These are phyloP conservation scores for Hansfordia pulvinata DNA, from an alignment of 2,329 filamentous ascomycete genomes.

Conservation along the genomic window DNA sequence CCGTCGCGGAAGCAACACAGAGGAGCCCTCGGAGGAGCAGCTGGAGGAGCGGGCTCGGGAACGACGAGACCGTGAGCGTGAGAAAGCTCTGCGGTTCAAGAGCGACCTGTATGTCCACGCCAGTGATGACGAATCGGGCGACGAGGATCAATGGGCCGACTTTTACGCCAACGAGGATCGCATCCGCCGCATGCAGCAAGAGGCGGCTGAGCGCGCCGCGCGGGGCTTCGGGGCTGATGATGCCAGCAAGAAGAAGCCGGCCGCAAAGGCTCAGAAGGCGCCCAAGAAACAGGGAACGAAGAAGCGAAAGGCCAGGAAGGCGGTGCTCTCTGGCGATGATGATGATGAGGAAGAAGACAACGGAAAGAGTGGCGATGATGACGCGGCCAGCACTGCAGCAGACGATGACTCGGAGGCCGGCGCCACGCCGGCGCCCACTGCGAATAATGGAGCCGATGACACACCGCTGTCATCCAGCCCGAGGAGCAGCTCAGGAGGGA, in stretches of 20 bases:
- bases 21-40: slow-evolving; percentile 44
- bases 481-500: slow-evolving; percentile 8
- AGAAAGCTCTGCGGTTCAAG: slow-evolving; percentile 70
- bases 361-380: slow-evolving; percentile 7
- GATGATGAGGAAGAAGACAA: slow-evolving; percentile 16
- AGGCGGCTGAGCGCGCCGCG: slow-evolving; percentile 26
- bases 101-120: slow-evolving; percentile 69
- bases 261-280: slow-evolving; percentile 8
- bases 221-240: slow-evolving; percentile 4
- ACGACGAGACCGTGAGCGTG: slow-evolving; percentile 55
- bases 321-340: slow-evolving; percentile 14
- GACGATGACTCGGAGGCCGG: slow-evolving; percentile 5
- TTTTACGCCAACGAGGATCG: slow-evolving; percentile 69
- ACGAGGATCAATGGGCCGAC: slow-evolving; percentile 40
- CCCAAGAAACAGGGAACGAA: slow-evolving; percentile 6
- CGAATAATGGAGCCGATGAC: slow-evolving; percentile 12
- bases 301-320: slow-evolving; percentile 17
- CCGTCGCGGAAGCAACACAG: slow-evolving; percentile 24
- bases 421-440: not conserved
- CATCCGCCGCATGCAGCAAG: slow-evolving; percentile 46
- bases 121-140: slow-evolving; percentile 82
- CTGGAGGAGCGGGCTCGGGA: slow-evolving; percentile 49
- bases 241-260: slow-evolving; percentile 5
- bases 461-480: slow-evolving; percentile 27
- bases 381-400: slow-evolving; percentile 4